Percentiles rank a stretch among this genome's conserved stretches.
Evolutionary conservation across 225 moss, liverwort and hornwort genomes (phyloP).

Genomic region (Pseudoscleropodium purum): DNA sequence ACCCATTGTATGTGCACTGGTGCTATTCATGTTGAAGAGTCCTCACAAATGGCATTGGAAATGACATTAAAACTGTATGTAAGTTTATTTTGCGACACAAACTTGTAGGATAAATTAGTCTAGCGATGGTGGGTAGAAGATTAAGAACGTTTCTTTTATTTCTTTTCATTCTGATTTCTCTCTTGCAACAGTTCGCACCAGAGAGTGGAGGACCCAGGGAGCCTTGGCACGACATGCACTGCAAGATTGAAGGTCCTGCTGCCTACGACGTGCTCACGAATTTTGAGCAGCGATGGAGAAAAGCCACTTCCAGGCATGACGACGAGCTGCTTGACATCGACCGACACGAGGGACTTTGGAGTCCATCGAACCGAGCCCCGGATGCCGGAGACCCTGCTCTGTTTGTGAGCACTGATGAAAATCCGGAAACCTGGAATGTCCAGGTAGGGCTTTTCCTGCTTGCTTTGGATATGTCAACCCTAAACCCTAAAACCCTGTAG

Average conservation of each 20-base stretch:
- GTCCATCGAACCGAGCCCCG: conserved; percentile 57
- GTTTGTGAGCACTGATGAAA: conserved; percentile 41
- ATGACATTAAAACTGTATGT: background rate
- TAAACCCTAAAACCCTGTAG: background rate
- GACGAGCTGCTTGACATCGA: conserved; percentile 79
- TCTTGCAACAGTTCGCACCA: conserved; percentile 25
- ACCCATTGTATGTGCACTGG: too few relatives aligned
- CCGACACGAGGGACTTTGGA: conserved; percentile 45
- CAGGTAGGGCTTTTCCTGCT: conserved; percentile 39
- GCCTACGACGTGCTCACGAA: conserved; percentile 89
- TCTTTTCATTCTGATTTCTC: background rate
- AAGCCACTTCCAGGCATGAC: conserved; percentile 59
- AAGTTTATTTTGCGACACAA: background rate
- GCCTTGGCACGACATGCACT: conserved; percentile 95
- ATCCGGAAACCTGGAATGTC: conserved; percentile 76
- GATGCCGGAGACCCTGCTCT: conserved; percentile 55
- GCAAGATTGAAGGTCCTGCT: conserved; percentile 89
- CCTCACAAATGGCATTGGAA: background rate
- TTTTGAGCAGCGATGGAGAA: conserved; percentile 92
- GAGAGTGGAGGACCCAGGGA: conserved; percentile 85
- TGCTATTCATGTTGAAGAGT: background rate
- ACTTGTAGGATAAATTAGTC: background rate
- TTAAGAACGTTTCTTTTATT: too few relatives aligned
- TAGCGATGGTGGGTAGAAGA: background rate
- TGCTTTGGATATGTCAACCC: background rate